Evolutionary conservation across 768 basidiomycete genomes (phyloP), one percentile per base, ranked within the genome.

Genomic region (Pisolithus microcarpus): DNA sequence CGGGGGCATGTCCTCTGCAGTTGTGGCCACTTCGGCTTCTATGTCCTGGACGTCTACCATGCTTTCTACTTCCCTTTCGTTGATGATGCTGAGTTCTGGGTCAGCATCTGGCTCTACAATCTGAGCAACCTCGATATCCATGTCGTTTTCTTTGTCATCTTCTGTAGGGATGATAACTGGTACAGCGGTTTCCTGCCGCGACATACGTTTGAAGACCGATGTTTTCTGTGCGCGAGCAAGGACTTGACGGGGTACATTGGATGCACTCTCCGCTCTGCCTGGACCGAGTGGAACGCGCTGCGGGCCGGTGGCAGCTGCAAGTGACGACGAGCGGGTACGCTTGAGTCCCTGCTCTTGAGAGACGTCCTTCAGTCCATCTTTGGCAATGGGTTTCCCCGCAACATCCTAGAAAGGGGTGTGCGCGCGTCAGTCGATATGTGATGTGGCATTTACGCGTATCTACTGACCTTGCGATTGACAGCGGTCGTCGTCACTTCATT

Each of bases 401-500:
- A 74, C 66, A 60, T 62, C 48, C 38, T 48, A 64, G 54, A 59
- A 49, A 49, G 30, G 28, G 40, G 48, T 43, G 48, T 39, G 23
- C 16, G 30, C n/a, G 42, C 38, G 40, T 43, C 38, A 18, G 36
- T 50, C 24, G 55, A 53, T n/a, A n/a, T 54, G 24, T 24, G 39
- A 23, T 15, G 37, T 24, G 26, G n/a, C 46, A 47, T 30, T n/a
- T 34, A 47, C 11, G 26, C 7, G 26, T 26, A 3, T 30, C 45
- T 16, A 64, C 78, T 56, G 61, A 85, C 87, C 73, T 85, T 89
- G 65, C 82, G 80, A 67, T 88, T 89, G 47, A 88, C 79, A 50
- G 84, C 82, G 54, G 79, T 79, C 46, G 79, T 83, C 42, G 86
- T 86, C 56, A 93, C 90, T 70, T 92, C 91, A 52, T 82, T 80